These are phyloP conservation scores for Gracilaria domingensis DNA, from an alignment of 23 red algal genomes.

Conservation along the genomic window DNA sequence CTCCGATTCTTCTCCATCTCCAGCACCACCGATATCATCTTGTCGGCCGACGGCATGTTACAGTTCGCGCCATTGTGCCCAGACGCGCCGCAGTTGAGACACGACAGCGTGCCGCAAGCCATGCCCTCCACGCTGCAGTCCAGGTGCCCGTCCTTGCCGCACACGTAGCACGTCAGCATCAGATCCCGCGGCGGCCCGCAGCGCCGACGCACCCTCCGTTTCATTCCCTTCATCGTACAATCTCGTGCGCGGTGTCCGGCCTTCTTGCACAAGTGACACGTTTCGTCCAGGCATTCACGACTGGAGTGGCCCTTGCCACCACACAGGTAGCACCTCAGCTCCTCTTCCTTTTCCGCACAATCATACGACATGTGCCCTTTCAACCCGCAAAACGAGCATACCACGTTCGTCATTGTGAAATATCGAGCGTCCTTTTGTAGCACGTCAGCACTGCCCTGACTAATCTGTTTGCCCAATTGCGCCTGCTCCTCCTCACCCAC, in stretches of 20 bases:
- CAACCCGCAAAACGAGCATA: slow-evolving; percentile 48
- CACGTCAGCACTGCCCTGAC: slow-evolving; percentile 3
- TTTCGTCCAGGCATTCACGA: slow-evolving; percentile 24
- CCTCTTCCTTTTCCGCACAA: slow-evolving; percentile 25
- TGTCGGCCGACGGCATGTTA: slow-evolving; percentile 25
- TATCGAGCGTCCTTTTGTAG: slow-evolving; percentile 59
- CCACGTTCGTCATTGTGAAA: slow-evolving; percentile 50
- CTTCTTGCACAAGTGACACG: slow-evolving; percentile 23
- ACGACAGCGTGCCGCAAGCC: slow-evolving; percentile 29
- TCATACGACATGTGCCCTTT: slow-evolving; percentile 66
- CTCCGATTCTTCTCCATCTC: slow-evolving; percentile 9
- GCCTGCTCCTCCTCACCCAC: not conserved
- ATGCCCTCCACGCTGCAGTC: slow-evolving; percentile 35
- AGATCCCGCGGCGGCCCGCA: slow-evolving; percentile 44
- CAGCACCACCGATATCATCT: slow-evolving; percentile 24
- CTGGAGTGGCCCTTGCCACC: slow-evolving; percentile 36
- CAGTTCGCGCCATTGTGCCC: slow-evolving; percentile 43
- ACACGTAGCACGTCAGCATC: slow-evolving; percentile 41
- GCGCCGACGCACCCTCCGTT: slow-evolving; percentile 15
- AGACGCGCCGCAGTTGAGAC: slow-evolving; percentile 42
- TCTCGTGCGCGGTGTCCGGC: slow-evolving; percentile 37
- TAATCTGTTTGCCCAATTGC: not conserved
- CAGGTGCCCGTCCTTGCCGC: slow-evolving; percentile 44
- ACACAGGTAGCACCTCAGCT: slow-evolving; percentile 45
- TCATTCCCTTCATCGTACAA: slow-evolving; percentile 13